phyloP scores from a whole-genome alignment of 1,284 basidiomycete species.

The Trametes versicolor region DNA sequence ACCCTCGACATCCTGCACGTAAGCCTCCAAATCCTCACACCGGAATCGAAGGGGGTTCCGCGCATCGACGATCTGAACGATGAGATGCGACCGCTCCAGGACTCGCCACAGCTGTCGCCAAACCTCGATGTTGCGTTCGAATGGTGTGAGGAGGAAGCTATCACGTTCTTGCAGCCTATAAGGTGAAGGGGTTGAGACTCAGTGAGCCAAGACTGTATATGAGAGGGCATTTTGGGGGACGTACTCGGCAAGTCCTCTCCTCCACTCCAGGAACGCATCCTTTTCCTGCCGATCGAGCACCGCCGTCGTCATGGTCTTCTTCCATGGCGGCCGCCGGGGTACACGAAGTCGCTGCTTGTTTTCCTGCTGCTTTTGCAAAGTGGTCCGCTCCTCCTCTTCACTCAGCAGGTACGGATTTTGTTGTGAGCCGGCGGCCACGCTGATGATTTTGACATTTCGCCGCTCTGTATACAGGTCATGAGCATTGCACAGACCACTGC shows the following conservation, averaged over 20 bases:
- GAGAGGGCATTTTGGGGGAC: slow-evolving; percentile 43
- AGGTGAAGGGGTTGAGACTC: not conserved
- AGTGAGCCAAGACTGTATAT: not conserved
- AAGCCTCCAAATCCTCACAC: slow-evolving; percentile 91
- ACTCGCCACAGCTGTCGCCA: slow-evolving; percentile 98
- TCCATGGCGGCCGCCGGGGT: slow-evolving; percentile 90
- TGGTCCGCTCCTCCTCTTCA: slow-evolving; percentile 84
- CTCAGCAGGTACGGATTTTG: slow-evolving; percentile 92
- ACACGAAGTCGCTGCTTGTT: slow-evolving; percentile 82
- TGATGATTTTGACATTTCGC: slow-evolving; percentile 92
- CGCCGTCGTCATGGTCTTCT: slow-evolving; percentile 75
- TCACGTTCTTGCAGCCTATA: slow-evolving; percentile 78
- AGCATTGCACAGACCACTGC: too few species aligned
- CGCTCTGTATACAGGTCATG: slow-evolving; percentile 65
- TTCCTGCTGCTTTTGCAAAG: slow-evolving; percentile 76
- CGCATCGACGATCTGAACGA: slow-evolving; percentile 97
- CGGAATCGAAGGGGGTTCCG: slow-evolving; percentile 92
- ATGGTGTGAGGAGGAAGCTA: slow-evolving; percentile 89
- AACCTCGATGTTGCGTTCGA: slow-evolving; percentile 95
- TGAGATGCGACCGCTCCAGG: slow-evolving; percentile 90
- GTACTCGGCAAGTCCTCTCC: slow-evolving; percentile 89
- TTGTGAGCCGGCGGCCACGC: slow-evolving; percentile 63
- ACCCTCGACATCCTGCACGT: slow-evolving; percentile 84
- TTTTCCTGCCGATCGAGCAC: slow-evolving; percentile 91
- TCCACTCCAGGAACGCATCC: slow-evolving; percentile 90